A percentile compares a stretch with the other conserved stretches of the same genome.
These are phyloP conservation scores for Fragilaria radians DNA, from an alignment of 108 stramenopile species.

Conservation along the genomic window DNA sequence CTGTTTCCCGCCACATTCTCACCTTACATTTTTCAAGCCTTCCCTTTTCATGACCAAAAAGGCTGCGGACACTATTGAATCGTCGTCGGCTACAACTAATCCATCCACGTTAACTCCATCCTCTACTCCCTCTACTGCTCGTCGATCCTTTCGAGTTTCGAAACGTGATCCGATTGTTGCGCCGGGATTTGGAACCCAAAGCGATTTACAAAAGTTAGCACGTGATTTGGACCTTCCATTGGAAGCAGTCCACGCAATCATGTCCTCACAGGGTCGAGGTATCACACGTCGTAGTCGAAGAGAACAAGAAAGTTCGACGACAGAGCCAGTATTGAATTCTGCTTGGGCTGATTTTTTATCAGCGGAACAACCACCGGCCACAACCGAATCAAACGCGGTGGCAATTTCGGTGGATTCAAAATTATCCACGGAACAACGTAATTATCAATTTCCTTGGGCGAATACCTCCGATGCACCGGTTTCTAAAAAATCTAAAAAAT, in stretches of 20 bases:
- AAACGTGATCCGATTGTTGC: constrained; percentile 34
- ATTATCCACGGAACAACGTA: constrained; percentile 6
- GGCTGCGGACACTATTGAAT: too few species aligned
- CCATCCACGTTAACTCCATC: neutral
- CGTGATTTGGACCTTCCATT: constrained; percentile 37
- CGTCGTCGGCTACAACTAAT: neutral
- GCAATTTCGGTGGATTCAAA: neutral
- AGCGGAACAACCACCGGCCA: constrained; percentile 39
- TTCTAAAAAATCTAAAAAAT: constrained; percentile 11
- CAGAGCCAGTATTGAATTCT: constrained; percentile 39
- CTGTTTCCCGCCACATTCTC: too few species aligned
- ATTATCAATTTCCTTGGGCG: constrained; percentile 25
- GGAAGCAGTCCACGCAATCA: constrained; percentile 56
- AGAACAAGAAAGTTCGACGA: constrained; percentile 10
- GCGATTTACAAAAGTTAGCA: constrained; percentile 30
- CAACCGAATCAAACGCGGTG: constrained; percentile 1
- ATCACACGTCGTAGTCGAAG: constrained; percentile 18
- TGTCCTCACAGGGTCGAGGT: constrained; percentile 68
- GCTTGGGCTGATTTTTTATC: constrained; percentile 85
- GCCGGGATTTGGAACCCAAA: constrained; percentile 45
- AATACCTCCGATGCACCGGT: neutral
- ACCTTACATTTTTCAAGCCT: too few species aligned
- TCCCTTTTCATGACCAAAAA: too few species aligned
- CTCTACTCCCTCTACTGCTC: neutral
- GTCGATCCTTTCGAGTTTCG: neutral